A percentile compares a stretch with the other conserved stretches of the same genome.
Evolutionary conservation across 2,329 filamentous ascomycete genomes (phyloP).

Genomic region (Nothopassalora personata): DNA sequence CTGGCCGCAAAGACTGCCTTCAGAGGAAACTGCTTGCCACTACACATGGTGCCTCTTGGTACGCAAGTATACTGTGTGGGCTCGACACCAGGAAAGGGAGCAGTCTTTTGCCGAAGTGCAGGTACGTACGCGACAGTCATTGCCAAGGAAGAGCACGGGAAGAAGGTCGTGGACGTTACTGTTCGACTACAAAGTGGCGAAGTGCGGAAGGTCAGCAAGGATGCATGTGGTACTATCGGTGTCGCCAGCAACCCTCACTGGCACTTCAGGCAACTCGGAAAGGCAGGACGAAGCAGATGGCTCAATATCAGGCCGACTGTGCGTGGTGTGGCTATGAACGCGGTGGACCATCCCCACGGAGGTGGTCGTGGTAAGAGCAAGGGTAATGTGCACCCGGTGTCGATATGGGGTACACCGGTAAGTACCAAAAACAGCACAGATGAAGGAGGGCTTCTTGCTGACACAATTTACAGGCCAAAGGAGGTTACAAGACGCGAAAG

Average conservation of each 20-base stretch:
- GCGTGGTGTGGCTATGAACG: conserved; percentile 97
- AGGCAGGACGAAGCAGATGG: conserved; percentile 90
- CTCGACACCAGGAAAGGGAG: conserved; percentile 63
- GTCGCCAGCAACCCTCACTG: conserved; percentile 89
- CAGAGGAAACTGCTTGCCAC: conserved; percentile 87
- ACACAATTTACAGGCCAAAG: conserved; percentile 55
- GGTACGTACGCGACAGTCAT: conserved; percentile 87
- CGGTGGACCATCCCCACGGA: conserved; percentile 96
- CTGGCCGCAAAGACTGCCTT: conserved; percentile 90
- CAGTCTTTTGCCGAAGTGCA: conserved; percentile 89
- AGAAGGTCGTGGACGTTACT: conserved; percentile 74
- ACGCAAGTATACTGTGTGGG: conserved; percentile 89
- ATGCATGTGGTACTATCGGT: conserved; percentile 91
- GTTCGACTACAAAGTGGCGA: conserved; percentile 90
- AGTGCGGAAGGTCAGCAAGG: conserved; percentile 78
- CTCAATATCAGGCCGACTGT: conserved; percentile 92
- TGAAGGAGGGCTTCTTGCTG: conserved; percentile 11
- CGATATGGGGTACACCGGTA: conserved; percentile 94
- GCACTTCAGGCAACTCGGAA: conserved; percentile 86
- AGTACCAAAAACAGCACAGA: conserved; percentile 38
- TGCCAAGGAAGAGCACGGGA: conserved; percentile 72
- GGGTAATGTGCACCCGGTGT: conserved; percentile 92
- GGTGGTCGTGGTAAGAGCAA: conserved; percentile 99
- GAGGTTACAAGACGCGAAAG: conserved; percentile 84
- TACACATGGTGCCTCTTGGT: conserved; percentile 95